Evolutionary conservation across 768 basidiomycete genomes (phyloP).

Genomic region (Boletales sp.): DNA sequence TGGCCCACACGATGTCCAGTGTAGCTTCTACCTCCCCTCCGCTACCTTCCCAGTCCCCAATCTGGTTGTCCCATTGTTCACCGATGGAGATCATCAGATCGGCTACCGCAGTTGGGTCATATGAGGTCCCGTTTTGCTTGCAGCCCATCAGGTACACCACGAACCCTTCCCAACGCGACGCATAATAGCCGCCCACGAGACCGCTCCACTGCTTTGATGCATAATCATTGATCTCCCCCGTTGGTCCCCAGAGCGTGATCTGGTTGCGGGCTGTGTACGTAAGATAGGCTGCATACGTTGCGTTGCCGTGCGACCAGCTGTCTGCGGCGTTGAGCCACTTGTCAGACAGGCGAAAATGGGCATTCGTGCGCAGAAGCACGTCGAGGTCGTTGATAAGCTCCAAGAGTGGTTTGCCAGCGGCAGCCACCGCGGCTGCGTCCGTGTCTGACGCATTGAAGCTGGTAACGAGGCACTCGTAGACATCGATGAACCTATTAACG

Average conservation of each 20-base stretch:
- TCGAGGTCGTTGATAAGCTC: slow-evolving; percentile 34
- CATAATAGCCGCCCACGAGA: slow-evolving; percentile 37
- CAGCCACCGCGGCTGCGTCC: slow-evolving; percentile 17
- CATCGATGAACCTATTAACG: slow-evolving; percentile 36
- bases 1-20: slow-evolving; percentile 16
- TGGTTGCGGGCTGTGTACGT: slow-evolving; percentile 42
- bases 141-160: slow-evolving; percentile 29
- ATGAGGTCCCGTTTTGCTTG: slow-evolving; percentile 27
- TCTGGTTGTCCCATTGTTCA: slow-evolving; percentile 27
- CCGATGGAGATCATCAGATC: slow-evolving; percentile 31
- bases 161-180: slow-evolving; percentile 34
- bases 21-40: slow-evolving; percentile 17
- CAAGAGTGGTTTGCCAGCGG: slow-evolving; percentile 26
- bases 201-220: slow-evolving; percentile 44
- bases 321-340: slow-evolving; percentile 35
- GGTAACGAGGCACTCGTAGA: slow-evolving; percentile 32
- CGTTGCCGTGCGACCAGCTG: slow-evolving; percentile 26
- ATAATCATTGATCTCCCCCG: slow-evolving; percentile 40
- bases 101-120: slow-evolving; percentile 23
- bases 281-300: slow-evolving; percentile 33
- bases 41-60: slow-evolving; percentile 10
- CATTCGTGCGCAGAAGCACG: slow-evolving; percentile 30
- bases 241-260: slow-evolving; percentile 42
- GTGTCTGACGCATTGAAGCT: slow-evolving; percentile 24
- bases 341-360: slow-evolving; percentile 28